phyloP scores from a whole-genome alignment of 768 basidiomycete species.

The Amanita rubescens region DNA sequence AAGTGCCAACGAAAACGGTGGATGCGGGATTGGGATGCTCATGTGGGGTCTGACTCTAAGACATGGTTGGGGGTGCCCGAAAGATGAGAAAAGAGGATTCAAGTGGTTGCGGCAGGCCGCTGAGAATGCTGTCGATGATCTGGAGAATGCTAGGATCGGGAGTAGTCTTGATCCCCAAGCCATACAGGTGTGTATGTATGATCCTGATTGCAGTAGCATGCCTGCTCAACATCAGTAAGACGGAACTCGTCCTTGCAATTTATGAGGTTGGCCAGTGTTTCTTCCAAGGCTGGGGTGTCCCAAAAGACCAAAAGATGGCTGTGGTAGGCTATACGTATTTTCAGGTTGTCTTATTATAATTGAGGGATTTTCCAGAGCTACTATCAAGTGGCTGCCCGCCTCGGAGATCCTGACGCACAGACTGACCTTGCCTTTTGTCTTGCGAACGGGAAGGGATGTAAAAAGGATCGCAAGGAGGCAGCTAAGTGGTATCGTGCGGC shows the following conservation, averaged over 20 bases:
- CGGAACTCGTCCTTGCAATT: conserved; percentile 80
- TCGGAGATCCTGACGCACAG: conserved; percentile 86
- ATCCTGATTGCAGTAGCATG: background rate
- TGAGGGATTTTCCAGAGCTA: conserved; percentile 49
- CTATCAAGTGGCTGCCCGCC: conserved; percentile 72
- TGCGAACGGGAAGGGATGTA: conserved; percentile 82
- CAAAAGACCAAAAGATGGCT: conserved; percentile 85
- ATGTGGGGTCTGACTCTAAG: conserved; percentile 86
- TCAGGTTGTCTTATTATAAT: background rate
- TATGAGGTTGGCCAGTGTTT: conserved; percentile 93
- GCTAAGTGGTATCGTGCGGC: conserved; percentile 91
- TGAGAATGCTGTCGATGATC: conserved; percentile 68
- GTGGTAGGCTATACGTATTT: conserved; percentile 43
- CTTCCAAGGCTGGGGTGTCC: conserved; percentile 87
- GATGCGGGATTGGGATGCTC: conserved; percentile 84
- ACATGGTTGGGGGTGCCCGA: conserved; percentile 83
- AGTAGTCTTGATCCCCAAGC: conserved; percentile 39
- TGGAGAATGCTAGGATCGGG: conserved; percentile 55
- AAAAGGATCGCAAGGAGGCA: conserved; percentile 80
- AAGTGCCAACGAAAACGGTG: conserved; percentile 66
- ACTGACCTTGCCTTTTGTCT: conserved; percentile 80
- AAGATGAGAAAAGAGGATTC: conserved; percentile 75
- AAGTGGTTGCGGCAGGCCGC: conserved; percentile 80
- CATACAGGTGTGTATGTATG: conserved; percentile 37
- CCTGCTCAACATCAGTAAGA: conserved; percentile 28